Evolutionary conservation across 495 filamentous ascomycete genomes (phyloP).

Genomic region (Astrocystis sublimbata): DNA sequence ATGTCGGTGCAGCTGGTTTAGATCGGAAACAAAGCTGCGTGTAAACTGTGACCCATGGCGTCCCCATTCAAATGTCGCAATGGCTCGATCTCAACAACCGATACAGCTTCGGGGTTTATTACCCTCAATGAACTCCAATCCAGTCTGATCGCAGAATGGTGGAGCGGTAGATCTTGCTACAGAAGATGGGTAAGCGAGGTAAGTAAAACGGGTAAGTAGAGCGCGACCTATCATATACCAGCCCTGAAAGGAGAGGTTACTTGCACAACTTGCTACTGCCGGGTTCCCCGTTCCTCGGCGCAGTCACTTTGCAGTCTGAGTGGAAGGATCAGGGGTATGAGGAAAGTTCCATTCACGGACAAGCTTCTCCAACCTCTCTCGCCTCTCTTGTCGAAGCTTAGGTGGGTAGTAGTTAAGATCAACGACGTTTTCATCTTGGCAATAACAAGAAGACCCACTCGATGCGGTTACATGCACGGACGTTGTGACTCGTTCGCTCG

Average conservation of each 20-base stretch:
- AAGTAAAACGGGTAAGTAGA: too few species aligned
- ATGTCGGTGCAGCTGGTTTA: not conserved
- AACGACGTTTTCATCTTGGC: not conserved
- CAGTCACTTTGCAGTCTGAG: not conserved
- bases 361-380: not conserved
- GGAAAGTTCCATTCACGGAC: not conserved
- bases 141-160: not conserved
- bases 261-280: not conserved
- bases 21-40: not conserved
- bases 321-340: not conserved
- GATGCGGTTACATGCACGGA: slow-evolving; percentile 1
- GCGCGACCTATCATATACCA: slow-evolving; percentile 8
- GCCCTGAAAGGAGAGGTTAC: too few species aligned
- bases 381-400: too few species aligned
- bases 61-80: not conserved
- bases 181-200: too few species aligned
- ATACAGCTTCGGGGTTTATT: too few species aligned
- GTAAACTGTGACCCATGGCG: not conserved
- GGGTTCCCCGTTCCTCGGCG: not conserved
- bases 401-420: not conserved
- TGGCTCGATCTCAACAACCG: not conserved
- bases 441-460: not conserved
- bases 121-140: too few species aligned
- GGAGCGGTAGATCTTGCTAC: not conserved
- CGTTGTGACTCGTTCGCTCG: too few species aligned